Evolutionary conservation across 192 early-diverging fungal genomes (phyloP), one percentile per base, ranked within the genome.

Genomic region (Backusella mclennaniae): DNA sequence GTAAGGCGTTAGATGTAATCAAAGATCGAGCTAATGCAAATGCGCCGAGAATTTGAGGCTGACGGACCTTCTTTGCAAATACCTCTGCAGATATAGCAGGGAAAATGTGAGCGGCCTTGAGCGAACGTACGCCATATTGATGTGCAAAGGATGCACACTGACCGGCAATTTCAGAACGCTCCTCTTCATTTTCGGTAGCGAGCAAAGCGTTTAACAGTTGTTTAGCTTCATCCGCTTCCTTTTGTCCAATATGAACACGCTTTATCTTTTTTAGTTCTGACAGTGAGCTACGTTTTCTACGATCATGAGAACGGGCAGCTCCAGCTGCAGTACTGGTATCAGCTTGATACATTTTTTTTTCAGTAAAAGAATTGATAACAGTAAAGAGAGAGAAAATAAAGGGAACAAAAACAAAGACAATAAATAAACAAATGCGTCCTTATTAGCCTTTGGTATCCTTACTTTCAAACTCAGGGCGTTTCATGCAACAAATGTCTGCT

Each of bases 1-100:
- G 73, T 87, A 80, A 69, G 83, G 76, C 56, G 87, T 86, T 66
- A 83, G 91, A 78, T 92, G 52, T 49, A 33, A 70, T 70, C 3
- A 72, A 17, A 17, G 44, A 46, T 1, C 23, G 39, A 31, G 70
- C 41, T 29, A 72, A 39, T 46, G 70, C 70, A 63, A 63, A 63
- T 4, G 56, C 56, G n/a, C 56, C 56, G 56, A 63, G 9, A 4
- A 63, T 29, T 29, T 63, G 56, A 36, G 44, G 35, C 7, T 66
- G 39, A 6, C 71, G 44, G 31, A 70, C 11, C 85, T 93, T 92
- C 86, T 94, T 94, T 88, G 90, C 85, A 75, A 84, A 87, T 63
- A 89, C 82, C 71, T 90, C 88, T 73, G 85, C 83, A 36, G 76
- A 77, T 35, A 94, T 81, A 73, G 86, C 82, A 69, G 87, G 87